Evolutionary conservation across 225 moss, liverwort and hornwort genomes (phyloP).

Genomic region (Rhytidiadelphus loreus): DNA sequence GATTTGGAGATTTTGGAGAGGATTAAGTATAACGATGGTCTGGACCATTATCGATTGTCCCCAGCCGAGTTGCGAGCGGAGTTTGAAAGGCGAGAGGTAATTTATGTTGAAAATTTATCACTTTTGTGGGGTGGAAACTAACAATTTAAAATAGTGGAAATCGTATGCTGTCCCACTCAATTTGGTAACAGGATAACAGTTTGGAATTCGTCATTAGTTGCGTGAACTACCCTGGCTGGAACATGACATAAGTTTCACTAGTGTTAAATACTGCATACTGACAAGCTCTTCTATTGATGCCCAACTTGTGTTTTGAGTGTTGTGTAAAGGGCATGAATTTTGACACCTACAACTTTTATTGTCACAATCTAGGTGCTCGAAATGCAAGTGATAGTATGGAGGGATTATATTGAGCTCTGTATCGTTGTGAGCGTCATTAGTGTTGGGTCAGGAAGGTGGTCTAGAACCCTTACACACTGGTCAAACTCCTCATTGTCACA

Average conservation of each 20-base stretch:
- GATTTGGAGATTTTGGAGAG: constrained; percentile 76
- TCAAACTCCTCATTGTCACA: background rate
- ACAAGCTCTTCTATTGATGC: background rate
- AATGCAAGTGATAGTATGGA: background rate
- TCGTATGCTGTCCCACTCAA: background rate
- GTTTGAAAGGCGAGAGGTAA: constrained; percentile 61
- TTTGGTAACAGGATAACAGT: background rate
- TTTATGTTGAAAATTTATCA: too few species aligned
- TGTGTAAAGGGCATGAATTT: background rate
- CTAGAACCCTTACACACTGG: too few species aligned
- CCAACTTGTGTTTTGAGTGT: background rate
- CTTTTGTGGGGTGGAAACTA: background rate
- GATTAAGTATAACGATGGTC: constrained; percentile 72
- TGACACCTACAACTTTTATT: background rate
- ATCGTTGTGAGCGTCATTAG: background rate
- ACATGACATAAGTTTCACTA: background rate
- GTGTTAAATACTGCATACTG: background rate
- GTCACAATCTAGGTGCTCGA: background rate
- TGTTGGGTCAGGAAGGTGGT: background rate
- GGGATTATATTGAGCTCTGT: background rate
- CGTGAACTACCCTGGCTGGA: background rate
- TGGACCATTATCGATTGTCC: constrained; percentile 75
- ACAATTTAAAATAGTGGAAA: background rate
- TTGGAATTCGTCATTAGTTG: background rate
- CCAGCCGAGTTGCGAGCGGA: constrained; percentile 76